Evolutionary conservation across 2,329 filamentous ascomycete genomes (phyloP).

Genomic region (Fusarium sp.): DNA sequence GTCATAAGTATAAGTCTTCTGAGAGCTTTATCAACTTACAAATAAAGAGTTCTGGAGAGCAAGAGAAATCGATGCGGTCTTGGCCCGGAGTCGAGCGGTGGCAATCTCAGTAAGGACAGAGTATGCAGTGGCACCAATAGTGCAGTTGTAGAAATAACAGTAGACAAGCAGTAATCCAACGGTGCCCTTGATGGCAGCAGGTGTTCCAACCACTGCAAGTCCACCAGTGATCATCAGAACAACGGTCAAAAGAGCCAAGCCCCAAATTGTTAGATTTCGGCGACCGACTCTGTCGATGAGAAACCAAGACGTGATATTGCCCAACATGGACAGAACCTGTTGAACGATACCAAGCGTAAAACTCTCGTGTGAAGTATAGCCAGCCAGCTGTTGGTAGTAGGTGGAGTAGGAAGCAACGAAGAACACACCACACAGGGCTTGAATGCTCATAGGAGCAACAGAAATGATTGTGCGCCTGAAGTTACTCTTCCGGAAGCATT

Average conservation of each 20-base stretch:
- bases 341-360: constrained; percentile 37
- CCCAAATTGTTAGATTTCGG: constrained; percentile 34
- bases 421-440: constrained; percentile 35
- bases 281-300: constrained; percentile 39
- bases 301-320: constrained; percentile 42
- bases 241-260: constrained; percentile 24
- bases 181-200: constrained; percentile 33
- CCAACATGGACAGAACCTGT: constrained; percentile 38
- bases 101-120: constrained; percentile 37
- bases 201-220: constrained; percentile 31
- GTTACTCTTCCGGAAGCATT: constrained; percentile 45
- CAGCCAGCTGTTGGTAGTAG: constrained; percentile 43
- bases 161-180: constrained; percentile 35
- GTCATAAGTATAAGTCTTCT: background rate
- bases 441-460: constrained; percentile 39
- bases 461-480: constrained; percentile 42
- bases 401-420: constrained; percentile 37
- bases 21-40: constrained; percentile 16
- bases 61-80: constrained; percentile 38
- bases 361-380: constrained; percentile 34
- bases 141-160: constrained; percentile 41
- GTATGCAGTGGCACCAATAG: constrained; percentile 43
- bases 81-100: constrained; percentile 37
- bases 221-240: constrained; percentile 32
- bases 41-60: constrained; percentile 36